Evolutionary conservation across 768 basidiomycete genomes (phyloP).

Genomic region (Mrakia gelida): DNA sequence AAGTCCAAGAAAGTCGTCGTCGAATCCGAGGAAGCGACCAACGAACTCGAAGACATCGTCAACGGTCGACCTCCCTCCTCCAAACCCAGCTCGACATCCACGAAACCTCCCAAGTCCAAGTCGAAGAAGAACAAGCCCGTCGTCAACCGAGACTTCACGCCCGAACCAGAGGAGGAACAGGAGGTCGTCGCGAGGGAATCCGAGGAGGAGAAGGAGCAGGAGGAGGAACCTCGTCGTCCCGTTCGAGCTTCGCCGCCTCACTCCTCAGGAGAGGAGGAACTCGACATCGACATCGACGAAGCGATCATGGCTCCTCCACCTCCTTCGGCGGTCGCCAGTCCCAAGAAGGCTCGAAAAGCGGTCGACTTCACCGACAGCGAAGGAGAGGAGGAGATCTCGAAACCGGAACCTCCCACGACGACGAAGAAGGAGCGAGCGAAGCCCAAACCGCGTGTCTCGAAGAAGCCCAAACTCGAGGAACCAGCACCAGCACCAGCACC

Average conservation of each 20-base stretch:
- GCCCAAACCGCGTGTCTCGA: background rate
- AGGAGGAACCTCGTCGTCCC: background rate
- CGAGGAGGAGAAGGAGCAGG: background rate
- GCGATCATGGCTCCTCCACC: background rate
- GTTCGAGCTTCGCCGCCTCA: background rate
- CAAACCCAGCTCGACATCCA: background rate
- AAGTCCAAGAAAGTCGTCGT: background rate
- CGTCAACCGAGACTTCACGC: constrained; percentile 17
- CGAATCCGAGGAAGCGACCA: background rate
- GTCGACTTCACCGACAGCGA: constrained; percentile 15
- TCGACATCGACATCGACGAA: constrained; percentile 15
- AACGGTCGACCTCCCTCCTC: background rate
- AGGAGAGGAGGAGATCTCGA: no score
- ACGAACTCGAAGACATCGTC: background rate
- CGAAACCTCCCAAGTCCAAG: background rate
- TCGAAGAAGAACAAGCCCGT: constrained; percentile 5
- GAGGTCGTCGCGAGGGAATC: background rate
- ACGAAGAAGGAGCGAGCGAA: background rate
- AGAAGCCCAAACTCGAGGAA: constrained; percentile 5
- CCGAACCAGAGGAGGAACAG: background rate
- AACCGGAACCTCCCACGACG: background rate
- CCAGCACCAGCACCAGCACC: background rate
- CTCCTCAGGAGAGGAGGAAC: constrained; percentile 14
- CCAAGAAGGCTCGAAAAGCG: background rate
- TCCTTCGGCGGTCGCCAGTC: background rate